Evolutionary conservation across 768 basidiomycete genomes (phyloP), one percentile per base, ranked within the genome.

Genomic region (Leccinellum rugosiceps): DNA sequence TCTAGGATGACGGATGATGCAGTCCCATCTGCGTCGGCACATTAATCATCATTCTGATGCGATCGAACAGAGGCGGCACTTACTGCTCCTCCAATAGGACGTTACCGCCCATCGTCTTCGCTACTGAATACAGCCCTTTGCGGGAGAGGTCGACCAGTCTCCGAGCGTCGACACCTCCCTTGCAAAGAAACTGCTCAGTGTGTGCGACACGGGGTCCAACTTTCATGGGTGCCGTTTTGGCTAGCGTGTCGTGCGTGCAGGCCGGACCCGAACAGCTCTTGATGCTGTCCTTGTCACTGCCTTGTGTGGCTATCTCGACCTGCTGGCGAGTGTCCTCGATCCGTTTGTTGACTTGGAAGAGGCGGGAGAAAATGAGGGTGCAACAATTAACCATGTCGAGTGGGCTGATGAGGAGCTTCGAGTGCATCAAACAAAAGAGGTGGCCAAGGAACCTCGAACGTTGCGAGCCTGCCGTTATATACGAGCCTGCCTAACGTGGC

Each of bases 21-120:
- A 76, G 47, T 74, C 68, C 74, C 74, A 75, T 62, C 74, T 75
- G 47, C 31, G 57, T 47, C 44, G 52, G 25, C 17, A 6, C 8
- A 53, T 63, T 59, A 25, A 63, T 59, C 59, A 63, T 59, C 59
- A 58, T 56, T 57, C 11, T 60, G 60, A 56, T 50, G 49, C 50
- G 56, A 63, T 61, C 62, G 53, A 57, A 53, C 21, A 53, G 58
- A 59, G 58, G 57, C 14, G 50, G 44, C 52, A 58, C 72, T 57
- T 35, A 76, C 74, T 70, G 65, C 49, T 75, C 74, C 49, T 75
- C 74, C 25, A 75, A 60, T 6, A 75, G 63, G 34, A 74, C 69
- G 50, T 76, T 76, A 7, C 73, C 76, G 4, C 74, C 74, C 65
- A 74, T 70, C 38, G 58, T 61, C 52, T 63, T 68, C 17, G 73